phyloP scores from a whole-genome alignment of 768 basidiomycete species.

The Russula griseocarnosa region DNA sequence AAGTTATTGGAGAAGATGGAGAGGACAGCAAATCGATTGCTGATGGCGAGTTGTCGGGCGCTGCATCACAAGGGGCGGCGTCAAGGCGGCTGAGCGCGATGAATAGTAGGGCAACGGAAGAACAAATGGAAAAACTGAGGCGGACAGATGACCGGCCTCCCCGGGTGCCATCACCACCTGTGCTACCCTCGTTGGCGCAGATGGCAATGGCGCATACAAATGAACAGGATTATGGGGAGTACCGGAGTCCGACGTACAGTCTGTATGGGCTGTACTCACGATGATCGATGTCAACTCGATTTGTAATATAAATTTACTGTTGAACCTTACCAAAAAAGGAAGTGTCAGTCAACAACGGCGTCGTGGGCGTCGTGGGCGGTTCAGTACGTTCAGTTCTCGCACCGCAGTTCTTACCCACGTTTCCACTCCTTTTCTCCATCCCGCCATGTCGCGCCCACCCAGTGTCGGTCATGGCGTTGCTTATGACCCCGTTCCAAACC shows the following conservation, averaged over 20 bases:
- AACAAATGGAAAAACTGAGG: conserved; percentile 36
- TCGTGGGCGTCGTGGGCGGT: not conserved
- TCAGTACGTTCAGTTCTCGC: too few species aligned
- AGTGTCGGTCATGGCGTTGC: conserved; percentile 3
- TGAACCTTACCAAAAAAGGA: not conserved
- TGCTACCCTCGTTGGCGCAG: conserved; percentile 68
- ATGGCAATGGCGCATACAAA: conserved; percentile 68
- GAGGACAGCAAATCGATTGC: not conserved
- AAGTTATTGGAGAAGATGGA: conserved; percentile 35
- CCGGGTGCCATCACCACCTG: conserved; percentile 74
- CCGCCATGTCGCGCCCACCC: conserved; percentile 19
- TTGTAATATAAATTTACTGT: conserved; percentile 2
- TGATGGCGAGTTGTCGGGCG: not conserved
- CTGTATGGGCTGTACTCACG: conserved; percentile 66
- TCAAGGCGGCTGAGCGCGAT: conserved; percentile 14
- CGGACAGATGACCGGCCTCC: conserved; percentile 59
- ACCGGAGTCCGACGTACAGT: conserved; percentile 79
- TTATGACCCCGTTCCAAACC: conserved; percentile 28
- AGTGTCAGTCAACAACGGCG: not conserved
- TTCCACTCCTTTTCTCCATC: not conserved
- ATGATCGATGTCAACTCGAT: conserved; percentile 15
- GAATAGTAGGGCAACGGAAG: conserved; percentile 13
- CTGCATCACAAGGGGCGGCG: not conserved
- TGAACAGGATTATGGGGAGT: conserved; percentile 58
- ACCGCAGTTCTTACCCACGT: not conserved